These are phyloP conservation scores for Candida arabinofermentans DNA, from an alignment of 805 yeast genomes.

Conservation along the genomic window DNA sequence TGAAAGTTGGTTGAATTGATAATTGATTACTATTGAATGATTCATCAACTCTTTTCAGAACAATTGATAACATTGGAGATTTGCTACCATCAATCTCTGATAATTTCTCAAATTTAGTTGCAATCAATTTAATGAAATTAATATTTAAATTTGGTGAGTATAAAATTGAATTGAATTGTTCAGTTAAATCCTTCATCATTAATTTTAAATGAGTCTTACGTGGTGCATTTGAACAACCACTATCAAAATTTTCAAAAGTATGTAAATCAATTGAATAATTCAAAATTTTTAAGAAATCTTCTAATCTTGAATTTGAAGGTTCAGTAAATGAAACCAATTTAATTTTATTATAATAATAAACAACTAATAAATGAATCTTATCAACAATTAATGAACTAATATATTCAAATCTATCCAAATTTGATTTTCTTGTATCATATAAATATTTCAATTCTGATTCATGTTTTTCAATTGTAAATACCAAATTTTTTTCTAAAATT, in stretches of 20 bases:
- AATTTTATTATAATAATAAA: slow-evolving; percentile 11
- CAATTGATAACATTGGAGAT: slow-evolving; percentile 2
- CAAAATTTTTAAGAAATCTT: slow-evolving; percentile 8
- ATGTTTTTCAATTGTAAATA: slow-evolving; percentile 2
- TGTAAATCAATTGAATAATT: slow-evolving; percentile 10
- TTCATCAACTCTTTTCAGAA: slow-evolving; percentile 6
- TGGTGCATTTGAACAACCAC: slow-evolving; percentile 3
- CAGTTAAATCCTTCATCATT: slow-evolving; percentile 11
- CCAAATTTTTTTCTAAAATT: slow-evolving; percentile 3
- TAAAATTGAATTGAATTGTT: slow-evolving; percentile 10
- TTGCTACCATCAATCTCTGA: slow-evolving; percentile 2
- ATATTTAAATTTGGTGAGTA: slow-evolving; percentile 6
- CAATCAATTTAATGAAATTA: slow-evolving; percentile 5
- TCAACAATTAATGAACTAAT: slow-evolving; percentile 6
- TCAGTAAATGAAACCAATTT: slow-evolving; percentile 8
- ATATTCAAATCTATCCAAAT: slow-evolving; percentile 7
- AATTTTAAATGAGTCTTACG: slow-evolving; percentile 6
- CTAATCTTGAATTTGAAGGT: slow-evolving; percentile 9
- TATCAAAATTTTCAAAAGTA: slow-evolving; percentile 1
- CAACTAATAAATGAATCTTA: slow-evolving; percentile 7
- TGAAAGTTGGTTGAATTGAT: too few species aligned
- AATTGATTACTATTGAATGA: too few species aligned
- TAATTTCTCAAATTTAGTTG: slow-evolving; percentile 11
- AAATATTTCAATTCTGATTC: slow-evolving; percentile 10
- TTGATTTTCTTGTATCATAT: slow-evolving; percentile 5